Percentiles rank a stretch among this genome's conserved stretches.
Evolutionary conservation across 345 rosid species (phyloP).

Genomic region (Orychophragmus violaceus): DNA sequence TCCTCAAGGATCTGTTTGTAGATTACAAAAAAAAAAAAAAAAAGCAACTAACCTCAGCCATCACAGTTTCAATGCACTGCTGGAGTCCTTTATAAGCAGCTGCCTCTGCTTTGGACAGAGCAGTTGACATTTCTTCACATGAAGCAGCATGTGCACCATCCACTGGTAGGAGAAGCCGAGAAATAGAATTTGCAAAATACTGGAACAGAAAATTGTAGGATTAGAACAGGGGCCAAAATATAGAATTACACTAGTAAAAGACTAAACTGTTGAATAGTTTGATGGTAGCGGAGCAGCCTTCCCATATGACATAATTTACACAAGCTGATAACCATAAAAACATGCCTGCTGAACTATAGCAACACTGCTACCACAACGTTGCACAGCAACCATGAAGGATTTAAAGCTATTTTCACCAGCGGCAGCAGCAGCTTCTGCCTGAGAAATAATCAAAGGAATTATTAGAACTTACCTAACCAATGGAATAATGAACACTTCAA

Average conservation of each 20-base stretch:
- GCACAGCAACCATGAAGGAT: slow-evolving; percentile 98
- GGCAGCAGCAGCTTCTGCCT: slow-evolving; percentile 99
- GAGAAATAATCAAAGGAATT: slow-evolving; percentile 31
- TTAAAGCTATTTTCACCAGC: slow-evolving; percentile 99
- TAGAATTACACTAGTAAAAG: not conserved
- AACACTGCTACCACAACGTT: slow-evolving; percentile 96
- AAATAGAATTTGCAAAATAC: slow-evolving; percentile 95
- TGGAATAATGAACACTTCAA: slow-evolving; percentile 2
- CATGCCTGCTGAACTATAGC: slow-evolving; percentile 90
- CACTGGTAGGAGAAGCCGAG: slow-evolving; percentile 92
- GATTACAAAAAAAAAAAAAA: slow-evolving; percentile 7
- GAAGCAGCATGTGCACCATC: slow-evolving; percentile 99
- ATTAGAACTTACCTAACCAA: slow-evolving; percentile 3
- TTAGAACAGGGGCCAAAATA: not conserved
- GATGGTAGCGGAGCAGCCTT: slow-evolving; percentile 9
- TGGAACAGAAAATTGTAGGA: slow-evolving; percentile 29
- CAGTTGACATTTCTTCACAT: slow-evolving; percentile 98
- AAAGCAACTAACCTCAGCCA: slow-evolving; percentile 81
- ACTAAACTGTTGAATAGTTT: not conserved
- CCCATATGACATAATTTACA: slow-evolving; percentile 16
- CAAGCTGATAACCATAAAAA: slow-evolving; percentile 9
- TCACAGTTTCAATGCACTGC: slow-evolving; percentile 98
- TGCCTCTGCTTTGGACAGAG: slow-evolving; percentile 96
- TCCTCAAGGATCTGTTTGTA: not conserved
- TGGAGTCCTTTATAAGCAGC: slow-evolving; percentile 99